These are phyloP conservation scores for Barnettozyma salicaria DNA, from an alignment of 805 yeast species.

Conservation along the genomic window DNA sequence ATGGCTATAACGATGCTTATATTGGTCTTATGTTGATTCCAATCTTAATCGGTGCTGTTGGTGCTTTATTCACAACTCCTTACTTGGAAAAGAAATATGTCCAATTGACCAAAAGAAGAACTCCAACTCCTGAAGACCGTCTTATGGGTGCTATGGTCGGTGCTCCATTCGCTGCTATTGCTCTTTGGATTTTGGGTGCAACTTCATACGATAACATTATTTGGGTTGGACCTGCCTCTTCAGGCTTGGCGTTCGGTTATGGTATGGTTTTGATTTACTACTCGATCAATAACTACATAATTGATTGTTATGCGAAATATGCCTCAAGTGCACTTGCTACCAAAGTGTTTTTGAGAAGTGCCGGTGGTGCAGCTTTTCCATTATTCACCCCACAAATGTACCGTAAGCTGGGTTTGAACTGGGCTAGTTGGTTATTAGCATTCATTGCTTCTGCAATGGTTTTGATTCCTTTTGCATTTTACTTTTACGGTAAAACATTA, in stretches of 20 bases:
- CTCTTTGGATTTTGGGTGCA: constrained; percentile 75
- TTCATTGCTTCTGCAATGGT: constrained; percentile 76
- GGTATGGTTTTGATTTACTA: constrained; percentile 75
- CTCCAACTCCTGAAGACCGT: constrained; percentile 75
- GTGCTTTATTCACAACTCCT: constrained; percentile 73
- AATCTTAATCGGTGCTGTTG: constrained; percentile 76
- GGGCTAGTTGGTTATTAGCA: constrained; percentile 79
- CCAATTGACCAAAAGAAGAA: constrained; percentile 44
- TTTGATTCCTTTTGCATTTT: constrained; percentile 63
- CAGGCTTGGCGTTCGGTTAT: constrained; percentile 77
- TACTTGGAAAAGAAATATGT: constrained; percentile 58
- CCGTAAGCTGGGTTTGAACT: constrained; percentile 61
- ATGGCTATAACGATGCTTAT: constrained; percentile 69
- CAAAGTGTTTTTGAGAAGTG: constrained; percentile 71
- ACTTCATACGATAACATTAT: constrained; percentile 63
- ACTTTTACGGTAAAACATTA: constrained; percentile 56
- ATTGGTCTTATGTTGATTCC: constrained; percentile 89
- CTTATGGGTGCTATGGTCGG: constrained; percentile 78
- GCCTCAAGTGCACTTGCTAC: constrained; percentile 81
- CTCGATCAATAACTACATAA: constrained; percentile 75
- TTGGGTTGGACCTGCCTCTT: constrained; percentile 75
- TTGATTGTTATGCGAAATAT: constrained; percentile 79
- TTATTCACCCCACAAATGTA: constrained; percentile 79
- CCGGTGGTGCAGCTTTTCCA: constrained; percentile 87
- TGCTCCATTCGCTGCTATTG: constrained; percentile 75